Percentiles rank a stretch among this genome's conserved stretches.
Evolutionary conservation across 106 monocot genomes (phyloP).

Genomic region (Dendrobium catenatum): DNA sequence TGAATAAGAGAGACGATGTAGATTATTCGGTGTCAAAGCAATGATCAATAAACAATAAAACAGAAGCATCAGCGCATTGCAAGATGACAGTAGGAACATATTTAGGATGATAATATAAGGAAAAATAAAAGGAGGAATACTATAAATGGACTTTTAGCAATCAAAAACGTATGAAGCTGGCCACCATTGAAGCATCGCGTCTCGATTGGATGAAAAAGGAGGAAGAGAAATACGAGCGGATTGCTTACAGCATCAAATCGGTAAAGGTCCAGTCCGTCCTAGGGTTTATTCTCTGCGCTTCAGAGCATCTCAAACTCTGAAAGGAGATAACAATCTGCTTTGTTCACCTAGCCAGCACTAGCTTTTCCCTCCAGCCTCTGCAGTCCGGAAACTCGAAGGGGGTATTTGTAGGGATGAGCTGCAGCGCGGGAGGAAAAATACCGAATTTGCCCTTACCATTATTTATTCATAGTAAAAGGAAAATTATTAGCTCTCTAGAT

Average conservation of each 20-base stretch:
- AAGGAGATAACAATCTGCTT: neutral
- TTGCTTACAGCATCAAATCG: neutral
- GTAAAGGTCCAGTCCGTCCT: neutral
- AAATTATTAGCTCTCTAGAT: too few species aligned
- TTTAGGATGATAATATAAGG: neutral
- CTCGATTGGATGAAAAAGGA: neutral
- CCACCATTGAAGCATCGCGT: neutral
- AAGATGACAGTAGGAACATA: neutral
- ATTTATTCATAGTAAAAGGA: neutral
- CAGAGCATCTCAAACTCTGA: neutral
- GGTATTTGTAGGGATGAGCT: neutral
- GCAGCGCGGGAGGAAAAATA: neutral
- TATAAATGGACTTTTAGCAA: neutral
- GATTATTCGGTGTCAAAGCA: neutral
- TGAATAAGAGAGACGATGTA: neutral
- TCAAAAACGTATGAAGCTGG: neutral
- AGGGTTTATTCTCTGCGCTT: neutral
- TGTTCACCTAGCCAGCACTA: neutral
- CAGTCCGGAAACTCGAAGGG: neutral
- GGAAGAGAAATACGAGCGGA: neutral
- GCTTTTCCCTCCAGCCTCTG: neutral
- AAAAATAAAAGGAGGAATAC: neutral
- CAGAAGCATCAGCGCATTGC: neutral
- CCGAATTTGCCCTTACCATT: neutral
- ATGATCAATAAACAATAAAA: neutral